Evolutionary conservation across 2,329 filamentous ascomycete genomes (phyloP).

Genomic region (Coniochaeta prunicola): DNA sequence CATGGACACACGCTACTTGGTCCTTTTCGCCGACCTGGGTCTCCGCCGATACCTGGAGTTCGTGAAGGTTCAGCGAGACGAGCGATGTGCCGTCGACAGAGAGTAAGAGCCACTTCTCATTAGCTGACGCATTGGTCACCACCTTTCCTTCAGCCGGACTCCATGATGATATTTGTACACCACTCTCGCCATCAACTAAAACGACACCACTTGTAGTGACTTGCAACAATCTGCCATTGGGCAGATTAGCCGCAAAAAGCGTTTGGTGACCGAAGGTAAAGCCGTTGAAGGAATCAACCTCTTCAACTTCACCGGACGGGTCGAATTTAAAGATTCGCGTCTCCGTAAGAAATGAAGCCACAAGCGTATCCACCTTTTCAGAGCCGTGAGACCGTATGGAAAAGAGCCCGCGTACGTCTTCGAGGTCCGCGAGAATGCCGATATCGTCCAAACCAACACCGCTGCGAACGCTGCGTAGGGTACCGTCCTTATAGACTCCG

Average conservation of each 20-base stretch:
- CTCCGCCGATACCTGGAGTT: constrained; percentile 48
- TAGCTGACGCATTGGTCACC: constrained; percentile 76
- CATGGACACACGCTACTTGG: constrained; percentile 79
- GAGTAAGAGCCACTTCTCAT: constrained; percentile 61
- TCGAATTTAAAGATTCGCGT: constrained; percentile 78
- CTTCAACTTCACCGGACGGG: constrained; percentile 70
- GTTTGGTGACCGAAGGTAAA: constrained; percentile 65
- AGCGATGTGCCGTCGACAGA: constrained; percentile 70
- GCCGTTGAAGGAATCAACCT: constrained; percentile 69
- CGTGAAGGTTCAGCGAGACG: constrained; percentile 55
- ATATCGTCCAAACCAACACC: constrained; percentile 88
- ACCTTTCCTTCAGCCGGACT: constrained; percentile 35
- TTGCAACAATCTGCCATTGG: constrained; percentile 61
- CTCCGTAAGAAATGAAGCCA: constrained; percentile 76
- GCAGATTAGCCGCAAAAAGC: constrained; percentile 60
- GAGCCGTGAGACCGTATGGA: constrained; percentile 47
- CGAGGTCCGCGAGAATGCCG: constrained; percentile 73
- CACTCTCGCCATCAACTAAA: constrained; percentile 54
- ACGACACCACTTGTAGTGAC: constrained; percentile 60
- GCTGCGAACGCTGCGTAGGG: constrained; percentile 81
- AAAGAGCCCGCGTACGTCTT: constrained; percentile 67
- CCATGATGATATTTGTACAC: constrained; percentile 54
- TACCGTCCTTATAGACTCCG: constrained; percentile 83
- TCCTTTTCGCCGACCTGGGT: constrained; percentile 59
- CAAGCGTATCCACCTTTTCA: constrained; percentile 57